phyloP scores from a whole-genome alignment of 768 basidiomycete species.

The Boletus rubescentipes region DNA sequence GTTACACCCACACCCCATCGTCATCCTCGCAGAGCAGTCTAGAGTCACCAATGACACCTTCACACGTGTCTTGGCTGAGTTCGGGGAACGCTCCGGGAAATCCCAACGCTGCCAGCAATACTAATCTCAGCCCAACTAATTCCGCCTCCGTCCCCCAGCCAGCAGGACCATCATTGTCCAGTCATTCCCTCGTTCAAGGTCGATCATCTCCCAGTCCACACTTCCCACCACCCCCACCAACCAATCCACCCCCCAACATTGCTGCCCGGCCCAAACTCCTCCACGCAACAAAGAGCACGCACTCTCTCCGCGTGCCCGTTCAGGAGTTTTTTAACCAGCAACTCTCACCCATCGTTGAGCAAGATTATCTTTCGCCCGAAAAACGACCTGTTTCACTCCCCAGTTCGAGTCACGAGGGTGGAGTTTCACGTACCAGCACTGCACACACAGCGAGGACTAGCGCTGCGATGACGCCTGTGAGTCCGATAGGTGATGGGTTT shows the following conservation, averaged over 20 bases:
- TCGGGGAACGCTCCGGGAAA: slow-evolving; percentile 9
- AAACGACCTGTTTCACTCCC: slow-evolving; percentile 36
- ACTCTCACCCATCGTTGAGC: slow-evolving; percentile 66
- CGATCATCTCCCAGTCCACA: slow-evolving; percentile 31
- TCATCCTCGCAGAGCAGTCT: slow-evolving; percentile 33
- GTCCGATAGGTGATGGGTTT: slow-evolving; percentile 17
- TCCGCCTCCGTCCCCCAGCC: neutral
- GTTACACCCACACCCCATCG: slow-evolving; percentile 27
- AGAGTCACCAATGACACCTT: slow-evolving; percentile 36
- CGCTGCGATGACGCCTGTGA: slow-evolving; percentile 29
- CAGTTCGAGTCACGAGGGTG: slow-evolving; percentile 25
- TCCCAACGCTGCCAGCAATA: slow-evolving; percentile 5
- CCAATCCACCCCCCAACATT: slow-evolving; percentile 29
- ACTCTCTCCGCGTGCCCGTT: slow-evolving; percentile 42
- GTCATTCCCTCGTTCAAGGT: slow-evolving; percentile 14
- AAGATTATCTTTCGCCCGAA: slow-evolving; percentile 58
- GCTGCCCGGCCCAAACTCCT: slow-evolving; percentile 33
- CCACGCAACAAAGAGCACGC: slow-evolving; percentile 37
- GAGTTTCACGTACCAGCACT: slow-evolving; percentile 25
- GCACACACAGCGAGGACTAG: slow-evolving; percentile 37
- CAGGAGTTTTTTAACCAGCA: slow-evolving; percentile 36
- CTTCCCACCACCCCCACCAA: slow-evolving; percentile 35
- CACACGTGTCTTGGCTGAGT: slow-evolving; percentile 40
- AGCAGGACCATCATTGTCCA: slow-evolving; percentile 12
- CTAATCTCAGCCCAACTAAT: neutral